Evolutionary conservation across 2,329 filamentous ascomycete species (phyloP).

Genomic region (Xylariaceae sp.): DNA sequence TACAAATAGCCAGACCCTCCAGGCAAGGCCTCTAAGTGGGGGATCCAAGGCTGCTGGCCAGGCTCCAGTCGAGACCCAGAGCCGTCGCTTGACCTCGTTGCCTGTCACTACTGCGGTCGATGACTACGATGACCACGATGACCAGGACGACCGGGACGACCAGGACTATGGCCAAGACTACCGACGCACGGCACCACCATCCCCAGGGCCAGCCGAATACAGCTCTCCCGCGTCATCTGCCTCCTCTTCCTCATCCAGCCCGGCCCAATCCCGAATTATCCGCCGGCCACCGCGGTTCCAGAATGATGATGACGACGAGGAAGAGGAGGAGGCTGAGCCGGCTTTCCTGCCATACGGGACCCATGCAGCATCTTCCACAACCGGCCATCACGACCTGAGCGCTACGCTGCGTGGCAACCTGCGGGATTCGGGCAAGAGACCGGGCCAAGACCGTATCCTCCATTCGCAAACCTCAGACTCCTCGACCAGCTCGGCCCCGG

Average conservation of each 20-base stretch:
- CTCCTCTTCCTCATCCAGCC: constrained; percentile 38
- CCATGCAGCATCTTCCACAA: constrained; percentile 19
- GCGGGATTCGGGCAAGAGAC: constrained; percentile 32
- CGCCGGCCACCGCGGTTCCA: constrained; percentile 52
- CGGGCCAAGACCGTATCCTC: constrained; percentile 31
- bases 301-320: constrained; percentile 42
- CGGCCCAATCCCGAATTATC: constrained; percentile 55
- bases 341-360: constrained; percentile 48
- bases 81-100: constrained; percentile 41
- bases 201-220: constrained; percentile 40
- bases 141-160: constrained; percentile 33
- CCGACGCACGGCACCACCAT: constrained; percentile 35
- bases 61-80: constrained; percentile 29
- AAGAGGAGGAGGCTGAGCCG: constrained; percentile 47
- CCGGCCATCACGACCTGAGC: constrained; percentile 39
- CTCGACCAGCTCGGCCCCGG: constrained; percentile 48
- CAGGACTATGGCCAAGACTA: constrained; percentile 26
- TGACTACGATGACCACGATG: constrained; percentile 29
- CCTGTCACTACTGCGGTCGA: constrained; percentile 33
- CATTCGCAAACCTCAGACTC: constrained; percentile 59
- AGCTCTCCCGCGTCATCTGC: constrained; percentile 26
- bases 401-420: constrained; percentile 48
- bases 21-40: constrained; percentile 32
- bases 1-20: constrained; percentile 37
- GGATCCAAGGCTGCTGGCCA: constrained; percentile 29